Evolutionary conservation across 495 filamentous ascomycete genomes (phyloP).

Genomic region (Talaromyces trachyspermus): DNA sequence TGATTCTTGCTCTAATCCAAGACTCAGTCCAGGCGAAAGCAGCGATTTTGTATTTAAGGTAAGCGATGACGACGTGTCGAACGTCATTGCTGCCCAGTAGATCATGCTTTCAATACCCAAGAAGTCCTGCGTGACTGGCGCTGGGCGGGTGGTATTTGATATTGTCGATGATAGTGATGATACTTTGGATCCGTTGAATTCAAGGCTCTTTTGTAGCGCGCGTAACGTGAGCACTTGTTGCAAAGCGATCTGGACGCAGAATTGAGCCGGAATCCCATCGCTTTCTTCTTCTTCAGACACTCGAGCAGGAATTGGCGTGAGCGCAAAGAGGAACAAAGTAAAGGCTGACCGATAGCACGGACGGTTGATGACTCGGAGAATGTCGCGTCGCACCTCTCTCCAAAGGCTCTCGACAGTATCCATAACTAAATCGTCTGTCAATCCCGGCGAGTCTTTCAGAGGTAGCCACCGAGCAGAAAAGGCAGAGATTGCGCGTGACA

Average conservation of each 20-base stretch:
- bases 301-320: slow-evolving; percentile 13
- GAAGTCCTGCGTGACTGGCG: slow-evolving; percentile 12
- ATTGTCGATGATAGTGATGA: slow-evolving; percentile 8
- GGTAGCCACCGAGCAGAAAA: slow-evolving; percentile 16
- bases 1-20: slow-evolving; percentile 11
- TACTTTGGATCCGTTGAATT: slow-evolving; percentile 17
- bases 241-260: slow-evolving; percentile 15
- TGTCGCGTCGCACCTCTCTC: slow-evolving; percentile 10
- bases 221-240: slow-evolving; percentile 14
- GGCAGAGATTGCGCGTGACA: slow-evolving; percentile 12
- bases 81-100: slow-evolving; percentile 16
- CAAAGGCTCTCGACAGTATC: slow-evolving; percentile 12
- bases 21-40: slow-evolving; percentile 10
- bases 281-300: slow-evolving; percentile 16
- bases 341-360: slow-evolving; percentile 16
- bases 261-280: slow-evolving; percentile 12
- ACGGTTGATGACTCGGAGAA: slow-evolving; percentile 12
- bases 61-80: slow-evolving; percentile 15
- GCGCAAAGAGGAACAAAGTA: slow-evolving; percentile 13
- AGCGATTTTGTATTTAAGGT: slow-evolving; percentile 15
- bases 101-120: slow-evolving; percentile 15
- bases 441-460: slow-evolving; percentile 3
- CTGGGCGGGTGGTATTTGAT: slow-evolving; percentile 7
- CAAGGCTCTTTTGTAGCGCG: slow-evolving; percentile 13
- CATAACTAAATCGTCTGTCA: slow-evolving; percentile 2